Evolutionary conservation across 768 basidiomycete genomes (phyloP).

Genomic region (Saitozyma sp.): DNA sequence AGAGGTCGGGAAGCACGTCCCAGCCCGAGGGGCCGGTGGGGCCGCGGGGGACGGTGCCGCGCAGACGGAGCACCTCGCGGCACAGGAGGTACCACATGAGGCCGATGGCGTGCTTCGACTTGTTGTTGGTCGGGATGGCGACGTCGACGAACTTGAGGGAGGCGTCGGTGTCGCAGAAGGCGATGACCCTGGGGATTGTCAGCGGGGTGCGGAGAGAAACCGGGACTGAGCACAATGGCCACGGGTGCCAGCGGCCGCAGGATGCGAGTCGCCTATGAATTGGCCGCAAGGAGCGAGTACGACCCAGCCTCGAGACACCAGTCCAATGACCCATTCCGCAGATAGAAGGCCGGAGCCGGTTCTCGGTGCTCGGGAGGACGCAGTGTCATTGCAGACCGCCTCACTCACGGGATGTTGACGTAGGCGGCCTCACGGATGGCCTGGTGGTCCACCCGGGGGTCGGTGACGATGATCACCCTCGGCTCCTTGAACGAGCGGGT

Average conservation of each 20-base stretch:
- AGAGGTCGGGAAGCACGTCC: conserved; percentile 99
- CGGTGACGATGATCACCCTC: conserved; percentile 95
- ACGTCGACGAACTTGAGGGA: conserved; percentile 97
- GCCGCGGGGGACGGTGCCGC: conserved; percentile 88
- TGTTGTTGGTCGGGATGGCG: conserved; percentile 99
- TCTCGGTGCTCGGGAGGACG: neutral
- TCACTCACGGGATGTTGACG: conserved; percentile 85
- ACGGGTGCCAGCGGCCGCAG: too few species aligned
- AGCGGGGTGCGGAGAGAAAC: too few species aligned
- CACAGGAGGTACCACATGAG: conserved; percentile 72
- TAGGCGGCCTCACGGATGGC: conserved; percentile 99
- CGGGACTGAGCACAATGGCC: too few species aligned
- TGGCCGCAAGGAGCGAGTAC: too few species aligned
- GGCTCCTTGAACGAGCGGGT: conserved; percentile 99
- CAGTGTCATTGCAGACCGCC: neutral
- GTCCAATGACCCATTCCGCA: too few species aligned
- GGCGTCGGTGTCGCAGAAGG: conserved; percentile 97
- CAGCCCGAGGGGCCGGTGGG: conserved; percentile 69
- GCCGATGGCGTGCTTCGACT: conserved; percentile 94
- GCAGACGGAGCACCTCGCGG: conserved; percentile 93
- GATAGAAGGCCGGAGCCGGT: too few species aligned
- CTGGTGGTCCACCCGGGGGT: conserved; percentile 99
- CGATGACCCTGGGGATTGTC: conserved; percentile 66
- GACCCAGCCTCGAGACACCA: too few species aligned
- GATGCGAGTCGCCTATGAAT: too few species aligned